Evolutionary conservation across 2,329 filamentous ascomycete genomes (phyloP).

Genomic region (Sodiomyces alkalinus): DNA sequence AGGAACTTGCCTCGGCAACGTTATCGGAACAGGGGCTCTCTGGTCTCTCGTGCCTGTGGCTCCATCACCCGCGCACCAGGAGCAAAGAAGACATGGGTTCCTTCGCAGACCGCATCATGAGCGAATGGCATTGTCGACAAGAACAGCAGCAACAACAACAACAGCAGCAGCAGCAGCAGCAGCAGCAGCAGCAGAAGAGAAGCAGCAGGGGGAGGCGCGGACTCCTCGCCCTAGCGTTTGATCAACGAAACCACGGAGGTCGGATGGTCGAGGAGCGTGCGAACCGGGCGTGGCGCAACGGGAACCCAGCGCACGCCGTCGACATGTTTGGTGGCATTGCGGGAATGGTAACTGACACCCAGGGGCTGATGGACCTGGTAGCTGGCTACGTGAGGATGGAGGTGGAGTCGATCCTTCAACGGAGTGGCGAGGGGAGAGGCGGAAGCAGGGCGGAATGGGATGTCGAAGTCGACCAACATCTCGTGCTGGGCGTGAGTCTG

Average conservation of each 20-base stretch:
- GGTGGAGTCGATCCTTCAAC: slow-evolving; percentile 16
- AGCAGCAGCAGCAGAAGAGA: slow-evolving; percentile 13
- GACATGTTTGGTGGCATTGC: slow-evolving; percentile 80
- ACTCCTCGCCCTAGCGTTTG: slow-evolving; percentile 71
- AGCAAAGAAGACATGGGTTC: slow-evolving; percentile 59
- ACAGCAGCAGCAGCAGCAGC: no score
- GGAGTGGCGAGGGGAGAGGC: no score
- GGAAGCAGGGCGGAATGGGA: slow-evolving; percentile 2
- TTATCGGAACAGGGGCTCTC: no score
- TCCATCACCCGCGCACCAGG: slow-evolving; percentile 67
- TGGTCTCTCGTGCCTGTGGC: slow-evolving; percentile 72
- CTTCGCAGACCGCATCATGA: slow-evolving; percentile 53
- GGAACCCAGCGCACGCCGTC: slow-evolving; percentile 68
- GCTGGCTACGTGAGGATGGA: slow-evolving; percentile 56
- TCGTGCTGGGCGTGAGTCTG: slow-evolving; percentile 70
- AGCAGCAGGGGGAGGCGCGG: slow-evolving; percentile 26
- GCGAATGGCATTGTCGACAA: slow-evolving; percentile 35
- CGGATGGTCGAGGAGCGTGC: slow-evolving; percentile 49
- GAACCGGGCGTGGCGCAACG: slow-evolving; percentile 66
- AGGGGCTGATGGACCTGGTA: slow-evolving; percentile 60
- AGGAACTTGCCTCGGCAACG: slow-evolving; percentile 48
- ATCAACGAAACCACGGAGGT: slow-evolving; percentile 84
- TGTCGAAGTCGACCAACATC: slow-evolving; percentile 41
- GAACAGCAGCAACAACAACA: slow-evolving; percentile 33
- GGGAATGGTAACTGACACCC: slow-evolving; percentile 60